These are phyloP conservation scores for Phlyctochytrium arcticum DNA, from an alignment of 192 early-diverging fungal species.

Conservation along the genomic window DNA sequence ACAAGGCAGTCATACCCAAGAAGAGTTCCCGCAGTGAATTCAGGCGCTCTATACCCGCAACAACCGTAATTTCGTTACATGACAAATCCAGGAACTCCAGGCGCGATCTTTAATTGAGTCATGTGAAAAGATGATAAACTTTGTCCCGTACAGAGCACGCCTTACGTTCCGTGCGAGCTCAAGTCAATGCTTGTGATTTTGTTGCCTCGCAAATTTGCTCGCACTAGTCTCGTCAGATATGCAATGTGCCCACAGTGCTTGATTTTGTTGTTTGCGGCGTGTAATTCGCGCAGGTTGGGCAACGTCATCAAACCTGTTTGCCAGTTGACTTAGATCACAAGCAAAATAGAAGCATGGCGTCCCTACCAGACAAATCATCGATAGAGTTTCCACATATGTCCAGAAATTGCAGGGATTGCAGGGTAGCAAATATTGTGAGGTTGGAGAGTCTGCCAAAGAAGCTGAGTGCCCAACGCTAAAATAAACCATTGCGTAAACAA, in stretches of 20 bases:
- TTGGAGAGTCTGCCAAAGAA: background rate
- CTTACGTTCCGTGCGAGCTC: background rate
- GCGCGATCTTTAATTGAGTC: background rate
- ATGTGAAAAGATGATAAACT: background rate
- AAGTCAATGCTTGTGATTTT: slow-evolving; percentile 6
- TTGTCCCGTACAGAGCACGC: background rate
- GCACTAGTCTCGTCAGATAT: slow-evolving; percentile 1
- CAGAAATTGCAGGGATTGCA: slow-evolving; percentile 13
- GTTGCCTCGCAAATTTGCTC: slow-evolving; percentile 13
- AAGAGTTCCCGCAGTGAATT: slow-evolving; percentile 7
- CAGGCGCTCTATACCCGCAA: slow-evolving; percentile 10
- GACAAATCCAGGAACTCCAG: slow-evolving; percentile 24
- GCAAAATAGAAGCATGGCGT: background rate
- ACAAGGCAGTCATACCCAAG: too few relatives aligned
- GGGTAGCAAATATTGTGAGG: background rate
- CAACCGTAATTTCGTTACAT: slow-evolving; percentile 3
- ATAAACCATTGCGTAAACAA: background rate
- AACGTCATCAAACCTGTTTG: slow-evolving; percentile 1
- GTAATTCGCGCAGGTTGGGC: slow-evolving; percentile 17
- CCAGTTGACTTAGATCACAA: background rate
- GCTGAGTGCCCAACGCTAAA: background rate
- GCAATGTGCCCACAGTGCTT: background rate
- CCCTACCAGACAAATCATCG: slow-evolving; percentile 15
- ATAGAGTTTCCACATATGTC: slow-evolving; percentile 17
- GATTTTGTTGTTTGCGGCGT: slow-evolving; percentile 18